Evolutionary conservation across 164 flowering plant genomes (phyloP).

Genomic region (Litsea cubeba): DNA sequence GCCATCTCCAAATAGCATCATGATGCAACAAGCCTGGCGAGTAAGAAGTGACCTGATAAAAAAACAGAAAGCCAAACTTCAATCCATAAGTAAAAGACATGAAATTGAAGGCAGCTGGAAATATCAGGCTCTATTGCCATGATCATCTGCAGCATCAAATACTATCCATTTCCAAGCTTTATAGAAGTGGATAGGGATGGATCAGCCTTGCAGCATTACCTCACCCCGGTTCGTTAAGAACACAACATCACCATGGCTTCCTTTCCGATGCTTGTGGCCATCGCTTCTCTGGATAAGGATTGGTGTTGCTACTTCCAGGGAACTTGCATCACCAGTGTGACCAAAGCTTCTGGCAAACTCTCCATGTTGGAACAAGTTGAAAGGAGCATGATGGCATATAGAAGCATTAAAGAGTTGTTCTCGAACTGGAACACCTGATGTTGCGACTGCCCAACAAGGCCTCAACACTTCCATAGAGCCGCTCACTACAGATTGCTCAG

Average conservation of each 20-base stretch:
- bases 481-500: slow-evolving; percentile 83
- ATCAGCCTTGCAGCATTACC: slow-evolving; percentile 42
- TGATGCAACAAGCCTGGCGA: slow-evolving; percentile 77
- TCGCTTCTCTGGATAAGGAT: slow-evolving; percentile 77
- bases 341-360: slow-evolving; percentile 66
- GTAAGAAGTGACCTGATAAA: slow-evolving; percentile 80
- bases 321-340: slow-evolving; percentile 43
- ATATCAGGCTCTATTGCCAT: neutral
- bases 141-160: neutral
- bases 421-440: slow-evolving; percentile 93
- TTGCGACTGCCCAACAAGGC: slow-evolving; percentile 99
- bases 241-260: slow-evolving; percentile 95
- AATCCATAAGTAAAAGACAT: neutral
- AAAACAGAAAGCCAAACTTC: neutral
- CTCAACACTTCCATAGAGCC: slow-evolving; percentile 96
- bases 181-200: neutral
- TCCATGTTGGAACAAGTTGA: slow-evolving; percentile 74
- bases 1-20: slow-evolving; percentile 94
- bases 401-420: slow-evolving; percentile 97
- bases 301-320: slow-evolving; percentile 90
- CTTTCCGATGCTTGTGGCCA: slow-evolving; percentile 85
- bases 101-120: neutral
- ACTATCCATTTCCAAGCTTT: neutral
- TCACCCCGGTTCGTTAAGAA: slow-evolving; percentile 95
- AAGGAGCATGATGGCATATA: slow-evolving; percentile 75